Percentiles rank a stretch among this genome's conserved stretches.
Conservation (phyloP, 1,139 yeast species). For the Pichia sp. region DNA sequence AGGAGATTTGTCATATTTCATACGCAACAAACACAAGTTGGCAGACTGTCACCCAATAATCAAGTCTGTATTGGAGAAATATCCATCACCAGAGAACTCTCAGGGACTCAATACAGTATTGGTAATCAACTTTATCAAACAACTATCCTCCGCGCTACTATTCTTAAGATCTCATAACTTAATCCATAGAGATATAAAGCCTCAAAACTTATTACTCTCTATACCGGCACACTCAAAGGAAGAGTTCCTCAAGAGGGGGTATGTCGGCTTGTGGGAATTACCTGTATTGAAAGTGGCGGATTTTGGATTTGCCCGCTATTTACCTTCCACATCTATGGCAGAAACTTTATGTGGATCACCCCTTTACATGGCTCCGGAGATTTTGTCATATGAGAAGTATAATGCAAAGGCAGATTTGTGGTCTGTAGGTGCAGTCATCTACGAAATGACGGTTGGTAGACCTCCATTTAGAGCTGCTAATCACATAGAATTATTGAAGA, state of each 20-base stretch:
- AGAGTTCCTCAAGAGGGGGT: conserved; percentile 50
- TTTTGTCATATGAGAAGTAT: conserved; percentile 85
- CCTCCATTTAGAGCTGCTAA: conserved; percentile 95
- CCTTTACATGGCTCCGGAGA: conserved; percentile 97
- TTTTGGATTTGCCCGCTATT: conserved; percentile 92
- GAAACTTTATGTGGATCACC: conserved; percentile 98
- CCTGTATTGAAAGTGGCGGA: conserved; percentile 93
- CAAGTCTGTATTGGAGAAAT: conserved; percentile 66
- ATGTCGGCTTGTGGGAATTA: conserved; percentile 76
- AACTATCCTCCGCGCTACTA: conserved; percentile 74
- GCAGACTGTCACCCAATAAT: conserved; percentile 73
- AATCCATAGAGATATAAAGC: conserved; percentile 89
- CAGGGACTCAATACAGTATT: conserved; percentile 76
- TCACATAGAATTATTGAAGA: conserved; percentile 80
- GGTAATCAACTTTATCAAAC: conserved; percentile 80
- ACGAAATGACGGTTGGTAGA: conserved; percentile 90
- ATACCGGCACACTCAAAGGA: conserved; percentile 61
- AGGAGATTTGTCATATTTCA: conserved; percentile 87
- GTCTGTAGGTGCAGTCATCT: conserved; percentile 96
- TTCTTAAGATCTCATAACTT: conserved; percentile 77
- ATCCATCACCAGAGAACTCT: conserved; percentile 71
- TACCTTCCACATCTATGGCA: conserved; percentile 90
- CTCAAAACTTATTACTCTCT: conserved; percentile 82
- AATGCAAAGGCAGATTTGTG: conserved; percentile 96
- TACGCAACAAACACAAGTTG: conserved; percentile 67